Conservation (phyloP, 116 monocot species). For the Phalaenopsis hybrid region DNA sequence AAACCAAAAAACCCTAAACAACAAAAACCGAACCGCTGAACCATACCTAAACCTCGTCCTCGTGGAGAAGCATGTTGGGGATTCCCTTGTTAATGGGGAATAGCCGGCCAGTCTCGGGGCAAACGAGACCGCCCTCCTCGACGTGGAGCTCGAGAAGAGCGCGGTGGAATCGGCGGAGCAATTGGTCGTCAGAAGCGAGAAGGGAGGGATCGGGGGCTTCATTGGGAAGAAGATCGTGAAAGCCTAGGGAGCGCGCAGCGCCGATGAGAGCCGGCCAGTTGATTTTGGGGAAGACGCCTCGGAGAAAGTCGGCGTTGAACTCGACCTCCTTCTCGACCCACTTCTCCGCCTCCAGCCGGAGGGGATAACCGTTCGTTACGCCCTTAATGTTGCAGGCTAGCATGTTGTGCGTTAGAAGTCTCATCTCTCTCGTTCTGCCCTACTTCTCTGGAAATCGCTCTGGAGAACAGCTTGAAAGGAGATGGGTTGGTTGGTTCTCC, state of each 20-base stretch:
- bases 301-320: constrained; percentile 26
- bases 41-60: constrained; percentile 17
- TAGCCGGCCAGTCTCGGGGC: constrained; percentile 24
- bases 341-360: constrained; percentile 14
- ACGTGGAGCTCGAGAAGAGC: constrained; percentile 27
- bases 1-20: neutral
- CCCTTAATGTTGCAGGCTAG: constrained; percentile 27
- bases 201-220: neutral
- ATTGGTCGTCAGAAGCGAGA: constrained; percentile 4
- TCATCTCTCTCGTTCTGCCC: constrained; percentile 9
- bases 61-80: constrained; percentile 29
- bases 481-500: neutral
- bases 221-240: constrained; percentile 16
- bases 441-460: neutral
- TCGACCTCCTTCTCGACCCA: constrained; percentile 17
- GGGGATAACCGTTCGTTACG: constrained; percentile 23
- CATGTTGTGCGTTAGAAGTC: constrained; percentile 31
- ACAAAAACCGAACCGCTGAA: neutral
- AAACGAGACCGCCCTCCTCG: constrained; percentile 21
- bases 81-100: constrained; percentile 26
- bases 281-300: constrained; percentile 21
- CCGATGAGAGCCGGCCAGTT: constrained; percentile 18
- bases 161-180: constrained; percentile 22
- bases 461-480: neutral
- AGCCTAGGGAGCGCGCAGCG: constrained; percentile 14